phyloP scores from a whole-genome alignment of 441 rosid genomes.

The Populus hybrid region DNA sequence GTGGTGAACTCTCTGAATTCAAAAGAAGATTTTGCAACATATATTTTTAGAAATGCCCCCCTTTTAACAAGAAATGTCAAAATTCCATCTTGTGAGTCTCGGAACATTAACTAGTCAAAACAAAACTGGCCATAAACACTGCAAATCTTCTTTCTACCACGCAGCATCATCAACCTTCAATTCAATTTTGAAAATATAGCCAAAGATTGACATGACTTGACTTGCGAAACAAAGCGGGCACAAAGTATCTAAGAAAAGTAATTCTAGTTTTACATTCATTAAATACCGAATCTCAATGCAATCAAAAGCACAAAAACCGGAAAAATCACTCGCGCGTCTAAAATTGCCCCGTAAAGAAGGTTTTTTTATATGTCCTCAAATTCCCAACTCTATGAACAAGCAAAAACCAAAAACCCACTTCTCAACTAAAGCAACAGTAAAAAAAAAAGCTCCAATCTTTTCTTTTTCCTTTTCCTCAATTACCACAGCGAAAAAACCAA shows the following conservation, averaged over 20 bases:
- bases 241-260: not conserved
- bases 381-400: not conserved
- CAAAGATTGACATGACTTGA: not conserved
- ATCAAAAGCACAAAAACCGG: not conserved
- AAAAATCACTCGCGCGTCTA: not conserved
- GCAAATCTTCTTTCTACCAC: not conserved
- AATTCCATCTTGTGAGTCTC: not conserved
- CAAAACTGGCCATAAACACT: not conserved
- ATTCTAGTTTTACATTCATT: not conserved
- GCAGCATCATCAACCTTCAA: not conserved
- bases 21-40: not conserved
- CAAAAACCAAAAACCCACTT: not conserved
- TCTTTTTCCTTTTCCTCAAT: not conserved
- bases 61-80: not conserved
- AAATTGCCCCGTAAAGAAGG: not conserved
- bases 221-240: not conserved
- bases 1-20: not conserved
- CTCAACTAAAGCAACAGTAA: not conserved
- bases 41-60: not conserved
- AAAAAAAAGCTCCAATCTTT: not conserved
- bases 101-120: not conserved
- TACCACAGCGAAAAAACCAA: slow-evolving; percentile 1
- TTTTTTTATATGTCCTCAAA: not conserved
- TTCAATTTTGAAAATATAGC: not conserved
- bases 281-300: not conserved